These are phyloP conservation scores for Thalassiosira profunda DNA, from an alignment of 108 stramenopile genomes.

Conservation along the genomic window DNA sequence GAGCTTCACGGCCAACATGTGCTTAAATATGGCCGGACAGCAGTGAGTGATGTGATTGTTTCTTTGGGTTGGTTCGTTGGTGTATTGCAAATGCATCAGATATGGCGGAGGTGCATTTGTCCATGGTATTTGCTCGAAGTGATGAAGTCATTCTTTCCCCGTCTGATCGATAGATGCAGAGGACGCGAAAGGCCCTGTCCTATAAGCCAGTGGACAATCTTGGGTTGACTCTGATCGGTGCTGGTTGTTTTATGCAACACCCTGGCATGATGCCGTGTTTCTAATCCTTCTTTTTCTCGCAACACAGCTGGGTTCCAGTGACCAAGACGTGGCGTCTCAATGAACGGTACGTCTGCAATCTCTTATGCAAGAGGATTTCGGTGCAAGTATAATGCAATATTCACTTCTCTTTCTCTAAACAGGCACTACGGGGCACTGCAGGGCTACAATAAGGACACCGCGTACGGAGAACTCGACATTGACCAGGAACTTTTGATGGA, in stretches of 20 bases:
- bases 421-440: slow-evolving; percentile 88
- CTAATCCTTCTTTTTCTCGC: neutral
- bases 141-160: slow-evolving; percentile 93
- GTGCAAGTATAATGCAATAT: too few species aligned
- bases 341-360: too few species aligned
- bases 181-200: neutral
- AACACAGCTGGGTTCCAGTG: slow-evolving; percentile 72
- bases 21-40: slow-evolving; percentile 76
- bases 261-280: too few species aligned
- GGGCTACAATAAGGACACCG: slow-evolving; percentile 87
- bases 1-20: slow-evolving; percentile 79
- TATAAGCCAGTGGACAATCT: too few species aligned
- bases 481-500: slow-evolving; percentile 89
- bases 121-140: slow-evolving; percentile 44
- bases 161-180: slow-evolving; percentile 75
- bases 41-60: too few species aligned
- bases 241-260: too few species aligned
- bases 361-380: too few species aligned
- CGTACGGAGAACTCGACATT: slow-evolving; percentile 67
- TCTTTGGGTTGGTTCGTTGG: neutral
- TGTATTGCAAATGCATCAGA: neutral
- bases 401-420: too few species aligned
- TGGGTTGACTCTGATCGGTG: too few species aligned
- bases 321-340: slow-evolving; percentile 88
- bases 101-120: neutral